A percentile compares a stretch with the other conserved stretches of the same genome.
phyloP scores from a whole-genome alignment of 169 alveolate genomes.

The Cryptosporidium muris region DNA sequence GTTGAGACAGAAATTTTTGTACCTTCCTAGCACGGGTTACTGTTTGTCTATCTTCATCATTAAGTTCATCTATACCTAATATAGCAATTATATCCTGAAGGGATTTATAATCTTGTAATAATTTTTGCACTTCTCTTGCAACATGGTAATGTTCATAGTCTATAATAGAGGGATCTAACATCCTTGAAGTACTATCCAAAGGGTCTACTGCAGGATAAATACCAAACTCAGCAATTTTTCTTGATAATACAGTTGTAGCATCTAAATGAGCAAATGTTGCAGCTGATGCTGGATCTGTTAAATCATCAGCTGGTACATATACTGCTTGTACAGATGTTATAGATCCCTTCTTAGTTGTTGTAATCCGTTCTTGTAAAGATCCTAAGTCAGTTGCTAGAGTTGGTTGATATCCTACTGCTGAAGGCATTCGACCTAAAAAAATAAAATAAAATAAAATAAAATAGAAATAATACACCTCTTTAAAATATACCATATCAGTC shows the following conservation, averaged over 20 bases:
- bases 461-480: not conserved
- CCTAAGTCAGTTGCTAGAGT: slow-evolving; percentile 98
- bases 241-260: slow-evolving; percentile 95
- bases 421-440: slow-evolving; percentile 92
- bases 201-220: slow-evolving; percentile 99
- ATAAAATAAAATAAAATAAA: not conserved
- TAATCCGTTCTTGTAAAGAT: slow-evolving; percentile 93
- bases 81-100: slow-evolving; percentile 95
- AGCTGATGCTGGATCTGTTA: slow-evolving; percentile 99
- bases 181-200: slow-evolving; percentile 93
- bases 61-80: slow-evolving; percentile 94
- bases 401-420: slow-evolving; percentile 98
- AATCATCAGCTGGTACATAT: slow-evolving; percentile 98
- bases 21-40: slow-evolving; percentile 97
- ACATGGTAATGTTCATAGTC: slow-evolving; percentile 93
- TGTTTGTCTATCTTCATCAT: slow-evolving; percentile 94
- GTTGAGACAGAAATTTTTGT: slow-evolving; percentile 95
- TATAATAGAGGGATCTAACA: slow-evolving; percentile 91
- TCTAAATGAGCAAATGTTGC: slow-evolving; percentile 98
- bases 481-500: slow-evolving; percentile 28
- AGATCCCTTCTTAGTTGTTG: slow-evolving; percentile 97
- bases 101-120: slow-evolving; percentile 93
- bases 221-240: slow-evolving; percentile 96
- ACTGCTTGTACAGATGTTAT: slow-evolving; percentile 98
- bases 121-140: slow-evolving; percentile 94